Evolutionary conservation across 2,329 filamentous ascomycete species (phyloP).

Genomic region (Pyricularia sp.): DNA sequence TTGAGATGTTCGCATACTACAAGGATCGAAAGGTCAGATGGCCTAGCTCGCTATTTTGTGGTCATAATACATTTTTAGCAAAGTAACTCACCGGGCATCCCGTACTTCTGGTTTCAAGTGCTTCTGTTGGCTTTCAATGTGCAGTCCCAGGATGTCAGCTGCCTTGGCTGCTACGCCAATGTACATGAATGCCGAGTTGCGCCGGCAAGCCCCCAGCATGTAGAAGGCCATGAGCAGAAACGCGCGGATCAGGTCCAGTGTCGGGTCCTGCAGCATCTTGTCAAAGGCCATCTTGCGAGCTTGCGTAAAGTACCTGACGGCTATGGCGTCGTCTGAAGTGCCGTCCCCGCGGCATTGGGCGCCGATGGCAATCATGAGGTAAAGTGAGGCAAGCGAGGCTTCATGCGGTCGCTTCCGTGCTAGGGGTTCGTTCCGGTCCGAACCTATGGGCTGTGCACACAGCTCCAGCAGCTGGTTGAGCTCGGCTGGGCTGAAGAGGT

Average conservation of each 20-base stretch:
- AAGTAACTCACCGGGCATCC: neutral
- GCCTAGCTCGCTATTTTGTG: neutral
- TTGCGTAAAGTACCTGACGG: constrained; percentile 11
- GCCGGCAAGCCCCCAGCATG: constrained; percentile 47
- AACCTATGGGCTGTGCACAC: neutral
- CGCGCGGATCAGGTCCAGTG: constrained; percentile 37
- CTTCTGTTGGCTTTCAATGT: constrained; percentile 22
- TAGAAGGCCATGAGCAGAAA: constrained; percentile 51
- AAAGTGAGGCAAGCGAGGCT: neutral
- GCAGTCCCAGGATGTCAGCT: constrained; percentile 46
- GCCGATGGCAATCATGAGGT: constrained; percentile 15
- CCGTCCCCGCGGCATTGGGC: constrained; percentile 11
- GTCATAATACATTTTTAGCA: no score
- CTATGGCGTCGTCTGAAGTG: constrained; percentile 7
- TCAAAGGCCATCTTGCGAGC: constrained; percentile 29
- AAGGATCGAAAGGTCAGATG: neutral
- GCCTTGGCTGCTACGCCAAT: constrained; percentile 48
- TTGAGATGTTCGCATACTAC: neutral
- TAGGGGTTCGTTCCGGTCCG: neutral
- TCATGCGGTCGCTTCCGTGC: neutral
- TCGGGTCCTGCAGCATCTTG: constrained; percentile 43
- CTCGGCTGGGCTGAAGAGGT: neutral
- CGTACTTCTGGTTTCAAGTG: neutral
- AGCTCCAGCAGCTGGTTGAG: neutral
- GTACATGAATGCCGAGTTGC: constrained; percentile 55